These are phyloP conservation scores for Candida easanensis DNA, from an alignment of 805 yeast genomes.

Conservation along the genomic window DNA sequence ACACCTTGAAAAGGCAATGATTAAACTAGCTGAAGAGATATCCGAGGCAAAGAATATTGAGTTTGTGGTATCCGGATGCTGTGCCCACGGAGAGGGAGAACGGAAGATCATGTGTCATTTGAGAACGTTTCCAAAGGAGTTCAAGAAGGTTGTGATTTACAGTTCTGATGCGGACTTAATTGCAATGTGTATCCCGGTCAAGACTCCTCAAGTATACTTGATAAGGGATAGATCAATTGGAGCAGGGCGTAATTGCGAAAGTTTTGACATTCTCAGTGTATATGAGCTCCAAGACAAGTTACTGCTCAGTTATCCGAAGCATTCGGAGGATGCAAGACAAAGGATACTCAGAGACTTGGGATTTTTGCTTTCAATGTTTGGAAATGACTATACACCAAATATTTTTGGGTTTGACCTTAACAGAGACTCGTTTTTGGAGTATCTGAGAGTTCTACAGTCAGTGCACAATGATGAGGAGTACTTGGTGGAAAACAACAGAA, in stretches of 20 bases:
- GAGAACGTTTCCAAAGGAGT: conserved; percentile 58
- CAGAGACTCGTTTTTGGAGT: conserved; percentile 33
- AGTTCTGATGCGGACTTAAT: conserved; percentile 95
- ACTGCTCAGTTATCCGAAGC: conserved; percentile 48
- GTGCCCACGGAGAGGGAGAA: conserved; percentile 97
- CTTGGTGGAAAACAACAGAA: conserved; percentile 69
- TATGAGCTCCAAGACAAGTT: neutral
- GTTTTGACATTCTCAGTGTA: conserved; percentile 61
- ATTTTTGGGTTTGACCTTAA: conserved; percentile 79
- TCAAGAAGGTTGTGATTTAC: conserved; percentile 75
- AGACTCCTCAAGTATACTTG: conserved; percentile 80
- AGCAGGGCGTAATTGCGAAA: conserved; percentile 45
- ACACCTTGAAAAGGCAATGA: conserved; percentile 71
- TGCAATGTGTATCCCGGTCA: conserved; percentile 80
- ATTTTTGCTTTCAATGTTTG: conserved; percentile 83
- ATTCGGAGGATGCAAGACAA: conserved; percentile 41
- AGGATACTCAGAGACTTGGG: conserved; percentile 73
- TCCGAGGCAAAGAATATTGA: neutral
- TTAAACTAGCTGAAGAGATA: conserved; percentile 62
- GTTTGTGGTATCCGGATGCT: conserved; percentile 77
- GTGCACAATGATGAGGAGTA: conserved; percentile 57
- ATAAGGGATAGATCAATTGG: conserved; percentile 61
- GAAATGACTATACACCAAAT: conserved; percentile 94
- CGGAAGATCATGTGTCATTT: conserved; percentile 91
- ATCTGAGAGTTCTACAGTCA: conserved; percentile 1